These are phyloP conservation scores for Leccinum arenicola DNA, from an alignment of 768 basidiomycete species.

Conservation along the genomic window DNA sequence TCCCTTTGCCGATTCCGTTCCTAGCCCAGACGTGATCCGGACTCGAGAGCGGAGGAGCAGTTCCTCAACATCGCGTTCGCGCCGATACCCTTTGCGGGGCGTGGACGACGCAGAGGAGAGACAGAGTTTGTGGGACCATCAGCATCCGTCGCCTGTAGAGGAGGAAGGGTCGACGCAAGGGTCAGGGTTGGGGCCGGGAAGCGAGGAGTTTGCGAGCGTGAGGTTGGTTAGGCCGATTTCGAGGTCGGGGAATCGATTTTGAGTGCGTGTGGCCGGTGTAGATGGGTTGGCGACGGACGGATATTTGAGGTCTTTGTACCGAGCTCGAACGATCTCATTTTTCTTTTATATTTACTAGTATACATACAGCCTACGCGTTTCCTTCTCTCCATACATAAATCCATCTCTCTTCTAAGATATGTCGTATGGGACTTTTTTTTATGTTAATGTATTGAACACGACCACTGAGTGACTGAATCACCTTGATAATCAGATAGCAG, in stretches of 20 bases:
- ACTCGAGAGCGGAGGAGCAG: constrained; percentile 35
- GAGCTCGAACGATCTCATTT: neutral
- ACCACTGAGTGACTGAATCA: too few species aligned
- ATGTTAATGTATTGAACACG: too few species aligned
- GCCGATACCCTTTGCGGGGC: constrained; percentile 38
- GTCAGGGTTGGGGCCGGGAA: neutral
- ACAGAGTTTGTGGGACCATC: constrained; percentile 48
- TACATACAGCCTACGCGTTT: too few species aligned
- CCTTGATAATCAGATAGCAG: too few species aligned
- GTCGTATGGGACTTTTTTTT: too few species aligned
- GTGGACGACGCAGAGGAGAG: constrained; percentile 64
- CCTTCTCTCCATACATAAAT: too few species aligned
- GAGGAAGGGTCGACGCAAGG: constrained; percentile 13
- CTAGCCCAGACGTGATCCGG: neutral
- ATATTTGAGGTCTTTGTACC: neutral
- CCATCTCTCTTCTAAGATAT: too few species aligned
- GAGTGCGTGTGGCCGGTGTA: neutral
- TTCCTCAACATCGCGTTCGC: constrained; percentile 44
- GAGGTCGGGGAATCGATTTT: neutral
- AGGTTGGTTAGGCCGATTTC: neutral
- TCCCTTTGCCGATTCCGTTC: neutral
- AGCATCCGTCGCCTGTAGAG: constrained; percentile 27
- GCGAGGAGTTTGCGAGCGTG: neutral
- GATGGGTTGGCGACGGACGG: neutral
- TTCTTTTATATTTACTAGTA: too few species aligned